phyloP scores from a whole-genome alignment of 768 basidiomycete species.

The Leucogyrophana mollusca region DNA sequence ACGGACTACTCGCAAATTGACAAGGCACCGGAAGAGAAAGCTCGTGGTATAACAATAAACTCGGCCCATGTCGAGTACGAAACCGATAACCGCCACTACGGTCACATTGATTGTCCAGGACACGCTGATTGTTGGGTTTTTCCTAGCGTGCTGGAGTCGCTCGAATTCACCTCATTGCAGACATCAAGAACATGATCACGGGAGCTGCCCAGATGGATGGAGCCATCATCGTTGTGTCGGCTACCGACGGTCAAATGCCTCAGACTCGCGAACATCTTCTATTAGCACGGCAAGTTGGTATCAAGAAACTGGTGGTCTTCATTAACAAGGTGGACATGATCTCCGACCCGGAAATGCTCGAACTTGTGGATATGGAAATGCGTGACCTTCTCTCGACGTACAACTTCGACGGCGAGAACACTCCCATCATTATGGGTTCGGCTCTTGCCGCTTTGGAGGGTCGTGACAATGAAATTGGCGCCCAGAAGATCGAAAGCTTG shows the following conservation, averaged over 20 bases:
- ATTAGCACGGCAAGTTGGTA: constrained; percentile 96
- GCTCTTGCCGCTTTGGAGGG: constrained; percentile 94
- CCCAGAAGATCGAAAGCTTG: constrained; percentile 76
- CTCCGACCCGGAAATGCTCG: constrained; percentile 96
- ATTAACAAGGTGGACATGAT: constrained; percentile 99
- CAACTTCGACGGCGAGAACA: constrained; percentile 95
- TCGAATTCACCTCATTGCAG: constrained; percentile 33
- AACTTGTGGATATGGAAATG: constrained; percentile 99
- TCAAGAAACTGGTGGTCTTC: constrained; percentile 97
- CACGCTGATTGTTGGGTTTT: constrained; percentile 82
- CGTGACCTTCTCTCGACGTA: constrained; percentile 89
- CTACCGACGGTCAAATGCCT: constrained; percentile 99
- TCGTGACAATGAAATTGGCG: constrained; percentile 76
- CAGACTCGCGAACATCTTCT: constrained; percentile 98
- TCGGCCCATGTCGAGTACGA: constrained; percentile 99
- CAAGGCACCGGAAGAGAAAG: constrained; percentile 99
- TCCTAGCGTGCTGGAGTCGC: constrained; percentile 9
- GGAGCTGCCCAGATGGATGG: constrained; percentile 99
- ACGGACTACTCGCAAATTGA: constrained; percentile 97
- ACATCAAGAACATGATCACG: constrained; percentile 99
- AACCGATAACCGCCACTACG: constrained; percentile 86
- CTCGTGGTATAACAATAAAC: constrained; percentile 99
- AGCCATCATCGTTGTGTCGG: constrained; percentile 94
- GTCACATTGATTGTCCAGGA: constrained; percentile 97
- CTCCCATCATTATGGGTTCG: constrained; percentile 98